Conservation (phyloP, 352 stramenopile species). For the Phytophthora palmivora region DNA sequence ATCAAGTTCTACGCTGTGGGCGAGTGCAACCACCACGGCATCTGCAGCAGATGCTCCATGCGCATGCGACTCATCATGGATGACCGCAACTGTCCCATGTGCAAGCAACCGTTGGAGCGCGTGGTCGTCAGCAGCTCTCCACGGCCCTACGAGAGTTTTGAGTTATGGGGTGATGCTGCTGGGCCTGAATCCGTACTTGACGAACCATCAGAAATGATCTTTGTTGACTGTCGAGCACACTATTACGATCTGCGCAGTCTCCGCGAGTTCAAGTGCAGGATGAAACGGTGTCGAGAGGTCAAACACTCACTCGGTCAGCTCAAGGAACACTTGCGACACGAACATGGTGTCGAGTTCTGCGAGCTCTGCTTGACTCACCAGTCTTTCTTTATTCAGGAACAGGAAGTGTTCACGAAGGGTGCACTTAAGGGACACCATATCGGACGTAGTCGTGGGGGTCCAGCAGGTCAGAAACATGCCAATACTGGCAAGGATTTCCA, state of each 20-base stretch:
- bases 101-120: conserved; percentile 70
- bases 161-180: conserved; percentile 78
- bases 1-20: conserved; percentile 78
- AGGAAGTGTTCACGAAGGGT: conserved; percentile 79
- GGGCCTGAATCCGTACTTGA: conserved; percentile 72
- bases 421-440: conserved; percentile 75
- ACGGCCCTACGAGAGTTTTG: conserved; percentile 69
- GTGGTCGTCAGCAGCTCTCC: conserved; percentile 65
- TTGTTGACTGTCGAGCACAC: conserved; percentile 69
- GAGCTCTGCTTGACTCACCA: conserved; percentile 79
- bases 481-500: conserved; percentile 82
- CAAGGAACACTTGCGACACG: conserved; percentile 72
- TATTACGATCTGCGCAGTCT: conserved; percentile 65
- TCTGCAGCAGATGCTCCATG: conserved; percentile 86
- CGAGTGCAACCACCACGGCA: conserved; percentile 81
- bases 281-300: conserved; percentile 66
- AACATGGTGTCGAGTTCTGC: conserved; percentile 79
- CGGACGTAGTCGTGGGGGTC: conserved; percentile 49
- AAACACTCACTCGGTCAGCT: conserved; percentile 63
- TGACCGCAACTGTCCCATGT: conserved; percentile 83
- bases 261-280: conserved; percentile 66
- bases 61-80: conserved; percentile 84
- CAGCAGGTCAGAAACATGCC: conserved; percentile 47
- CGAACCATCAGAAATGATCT: conserved; percentile 82
- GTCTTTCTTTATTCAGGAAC: conserved; percentile 85